phyloP scores from a whole-genome alignment of 495 filamentous ascomycete species.

The Pseudevernia furfuracea region DNA sequence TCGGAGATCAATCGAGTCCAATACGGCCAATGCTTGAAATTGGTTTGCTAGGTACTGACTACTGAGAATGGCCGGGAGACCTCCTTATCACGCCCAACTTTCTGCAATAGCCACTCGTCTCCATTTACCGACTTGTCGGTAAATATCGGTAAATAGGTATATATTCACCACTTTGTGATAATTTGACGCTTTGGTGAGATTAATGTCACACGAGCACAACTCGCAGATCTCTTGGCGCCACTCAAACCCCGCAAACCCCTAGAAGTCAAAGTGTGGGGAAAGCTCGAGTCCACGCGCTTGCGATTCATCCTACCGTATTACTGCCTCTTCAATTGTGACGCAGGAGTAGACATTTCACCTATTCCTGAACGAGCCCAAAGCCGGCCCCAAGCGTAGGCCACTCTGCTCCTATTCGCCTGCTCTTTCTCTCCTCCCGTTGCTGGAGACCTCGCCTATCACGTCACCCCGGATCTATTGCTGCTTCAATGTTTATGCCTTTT shows the following conservation, averaged over 20 bases:
- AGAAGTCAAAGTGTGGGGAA: not conserved
- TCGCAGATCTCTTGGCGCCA: conserved; percentile 22
- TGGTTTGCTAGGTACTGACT: too few relatives aligned
- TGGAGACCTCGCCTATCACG: not conserved
- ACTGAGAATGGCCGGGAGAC: not conserved
- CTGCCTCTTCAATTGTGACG: not conserved
- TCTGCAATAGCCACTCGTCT: not conserved
- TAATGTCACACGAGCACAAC: not conserved
- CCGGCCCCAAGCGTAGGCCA: not conserved
- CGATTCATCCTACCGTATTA: not conserved
- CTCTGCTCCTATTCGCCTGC: not conserved
- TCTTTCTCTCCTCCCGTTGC: not conserved
- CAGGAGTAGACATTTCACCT: not conserved
- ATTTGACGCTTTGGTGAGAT: conserved; percentile 1
- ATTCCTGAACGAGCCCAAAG: not conserved
- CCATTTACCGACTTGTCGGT: not conserved
- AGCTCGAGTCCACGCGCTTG: not conserved
- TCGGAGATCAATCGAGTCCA: not conserved
- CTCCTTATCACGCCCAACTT: not conserved
- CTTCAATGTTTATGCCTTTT: not conserved
- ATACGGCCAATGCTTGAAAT: not conserved
- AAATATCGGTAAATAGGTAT: not conserved
- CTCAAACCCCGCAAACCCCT: conserved; percentile 4
- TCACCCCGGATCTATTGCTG: not conserved
- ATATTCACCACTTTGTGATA: not conserved